A percentile compares a stretch with the other conserved stretches of the same genome.
phyloP scores from a whole-genome alignment of 257 asterid genomes.

The Plantago major region DNA sequence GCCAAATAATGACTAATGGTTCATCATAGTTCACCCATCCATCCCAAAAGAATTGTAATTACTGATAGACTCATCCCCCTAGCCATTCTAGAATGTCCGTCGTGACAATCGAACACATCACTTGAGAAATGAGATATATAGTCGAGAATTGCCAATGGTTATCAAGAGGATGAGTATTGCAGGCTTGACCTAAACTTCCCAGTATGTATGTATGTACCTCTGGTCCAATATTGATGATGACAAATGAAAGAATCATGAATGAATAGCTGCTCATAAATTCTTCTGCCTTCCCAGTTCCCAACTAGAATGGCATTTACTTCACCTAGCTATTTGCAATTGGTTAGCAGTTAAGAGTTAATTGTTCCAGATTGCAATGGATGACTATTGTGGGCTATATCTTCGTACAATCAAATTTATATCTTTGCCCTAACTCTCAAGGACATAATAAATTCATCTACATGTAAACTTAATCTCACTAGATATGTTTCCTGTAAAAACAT shows the following conservation, averaged over 20 bases:
- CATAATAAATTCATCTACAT: not conserved
- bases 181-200: too few species aligned
- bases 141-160: too few species aligned
- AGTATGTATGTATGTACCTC: slow-evolving; percentile 1
- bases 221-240: slow-evolving; percentile 27
- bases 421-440: not conserved
- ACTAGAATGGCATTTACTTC: slow-evolving; percentile 33
- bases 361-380: not conserved
- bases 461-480: not conserved
- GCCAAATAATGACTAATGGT: too few species aligned
- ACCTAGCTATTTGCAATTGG: slow-evolving; percentile 14
- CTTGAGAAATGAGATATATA: too few species aligned
- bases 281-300: slow-evolving; percentile 23
- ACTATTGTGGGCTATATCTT: not conserved
- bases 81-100: too few species aligned
- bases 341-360: slow-evolving; percentile 25
- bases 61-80: too few species aligned
- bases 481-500: not conserved
- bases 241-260: not conserved
- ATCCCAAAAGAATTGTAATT: too few species aligned
- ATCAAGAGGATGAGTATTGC: too few species aligned
- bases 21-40: too few species aligned
- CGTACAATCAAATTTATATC: slow-evolving; percentile 6
- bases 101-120: too few species aligned
- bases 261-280: slow-evolving; percentile 9